phyloP scores from a whole-genome alignment of 2,329 filamentous ascomycete genomes.

The Teratosphaeria epicoccoides region DNA sequence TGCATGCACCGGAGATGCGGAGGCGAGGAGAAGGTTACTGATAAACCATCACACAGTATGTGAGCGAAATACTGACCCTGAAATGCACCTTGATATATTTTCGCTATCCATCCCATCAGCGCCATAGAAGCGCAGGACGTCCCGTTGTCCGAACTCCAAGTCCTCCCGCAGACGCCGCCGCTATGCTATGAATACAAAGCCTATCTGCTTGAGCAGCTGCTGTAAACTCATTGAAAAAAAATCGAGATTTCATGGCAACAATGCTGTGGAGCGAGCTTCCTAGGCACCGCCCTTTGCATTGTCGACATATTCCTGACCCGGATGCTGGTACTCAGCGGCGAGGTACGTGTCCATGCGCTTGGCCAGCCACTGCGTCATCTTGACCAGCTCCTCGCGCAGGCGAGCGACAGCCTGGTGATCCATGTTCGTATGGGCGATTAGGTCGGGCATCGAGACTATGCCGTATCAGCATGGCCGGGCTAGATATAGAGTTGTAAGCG shows the following conservation, averaged over 20 bases:
- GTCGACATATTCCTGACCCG: slow-evolving; percentile 60
- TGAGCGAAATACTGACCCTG: too few species aligned
- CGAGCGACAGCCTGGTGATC: slow-evolving; percentile 81
- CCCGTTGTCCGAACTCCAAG: background rate
- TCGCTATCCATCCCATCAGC: background rate
- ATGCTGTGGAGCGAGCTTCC: background rate
- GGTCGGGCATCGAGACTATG: slow-evolving; percentile 77
- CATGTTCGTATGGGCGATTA: slow-evolving; percentile 97
- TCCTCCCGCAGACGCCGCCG: background rate
- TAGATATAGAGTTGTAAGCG: background rate
- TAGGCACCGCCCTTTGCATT: slow-evolving; percentile 13
- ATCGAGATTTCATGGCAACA: background rate
- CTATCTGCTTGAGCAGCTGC: too few species aligned
- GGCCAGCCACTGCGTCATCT: slow-evolving; percentile 76
- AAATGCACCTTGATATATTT: too few species aligned
- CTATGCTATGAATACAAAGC: background rate
- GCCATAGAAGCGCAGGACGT: background rate
- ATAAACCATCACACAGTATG: too few species aligned
- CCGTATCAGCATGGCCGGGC: background rate
- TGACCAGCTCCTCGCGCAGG: slow-evolving; percentile 77
- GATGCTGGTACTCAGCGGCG: slow-evolving; percentile 61
- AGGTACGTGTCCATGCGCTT: slow-evolving; percentile 72
- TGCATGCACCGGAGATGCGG: too few species aligned
- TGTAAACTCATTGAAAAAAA: too few species aligned
- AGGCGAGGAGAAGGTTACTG: too few species aligned